Percentiles rank a stretch among this genome's conserved stretches.
Conservation (phyloP, 2,329 filamentous ascomycete genomes). For the Sporothrix globosa region DNA sequence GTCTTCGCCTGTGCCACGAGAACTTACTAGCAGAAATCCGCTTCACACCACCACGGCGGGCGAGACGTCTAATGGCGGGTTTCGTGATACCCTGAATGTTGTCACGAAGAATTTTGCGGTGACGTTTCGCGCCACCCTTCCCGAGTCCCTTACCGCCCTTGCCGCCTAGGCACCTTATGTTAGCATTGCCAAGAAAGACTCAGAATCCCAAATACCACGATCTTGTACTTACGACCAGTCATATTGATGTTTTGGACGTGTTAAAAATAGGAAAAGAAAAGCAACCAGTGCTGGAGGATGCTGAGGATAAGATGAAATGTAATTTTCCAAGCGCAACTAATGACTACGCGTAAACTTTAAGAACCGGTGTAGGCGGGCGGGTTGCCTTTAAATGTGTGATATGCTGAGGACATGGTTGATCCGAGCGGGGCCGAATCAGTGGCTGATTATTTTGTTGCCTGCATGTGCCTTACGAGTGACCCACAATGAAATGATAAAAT, state of each 20-base stretch:
- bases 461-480: neutral
- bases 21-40: slow-evolving; percentile 92
- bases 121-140: slow-evolving; percentile 98
- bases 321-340: neutral
- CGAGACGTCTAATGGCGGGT: slow-evolving; percentile 97
- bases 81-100: slow-evolving; percentile 99
- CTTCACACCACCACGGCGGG: slow-evolving; percentile 99
- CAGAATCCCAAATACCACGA: slow-evolving; percentile 32
- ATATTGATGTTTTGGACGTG: slow-evolving; percentile 34
- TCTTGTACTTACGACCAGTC: slow-evolving; percentile 40
- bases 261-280: slow-evolving; percentile 26
- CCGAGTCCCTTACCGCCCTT: slow-evolving; percentile 98
- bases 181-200: slow-evolving; percentile 40
- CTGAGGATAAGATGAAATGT: slow-evolving; percentile 2
- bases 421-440: slow-evolving; percentile 35
- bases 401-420: slow-evolving; percentile 32
- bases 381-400: slow-evolving; percentile 37
- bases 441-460: slow-evolving; percentile 34
- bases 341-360: slow-evolving; percentile 4
- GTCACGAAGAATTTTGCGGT: slow-evolving; percentile 98
- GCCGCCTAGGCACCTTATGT: slow-evolving; percentile 66
- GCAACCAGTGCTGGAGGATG: slow-evolving; percentile 25
- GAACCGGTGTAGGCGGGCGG: slow-evolving; percentile 32
- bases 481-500: neutral
- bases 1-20: too few relatives aligned